Conservation (phyloP, 345 rosid genomes). For the Trapa incisa region DNA sequence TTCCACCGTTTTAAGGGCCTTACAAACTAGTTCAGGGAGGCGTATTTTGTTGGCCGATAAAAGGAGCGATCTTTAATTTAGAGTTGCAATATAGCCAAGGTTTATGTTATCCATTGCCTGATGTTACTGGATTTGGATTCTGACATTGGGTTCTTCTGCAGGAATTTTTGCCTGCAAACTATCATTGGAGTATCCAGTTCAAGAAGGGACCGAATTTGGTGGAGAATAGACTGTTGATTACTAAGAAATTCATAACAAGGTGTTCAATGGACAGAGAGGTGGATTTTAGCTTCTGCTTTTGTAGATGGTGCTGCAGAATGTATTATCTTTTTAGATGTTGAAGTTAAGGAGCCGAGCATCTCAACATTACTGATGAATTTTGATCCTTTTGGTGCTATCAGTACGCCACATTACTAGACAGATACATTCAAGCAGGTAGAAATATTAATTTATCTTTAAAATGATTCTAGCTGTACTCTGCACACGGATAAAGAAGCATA, state of each 20-base stretch:
- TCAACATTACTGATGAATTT: constrained; percentile 64
- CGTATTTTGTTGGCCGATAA: not conserved
- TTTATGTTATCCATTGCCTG: not conserved
- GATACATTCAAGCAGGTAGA: constrained; percentile 89
- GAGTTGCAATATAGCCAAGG: not conserved
- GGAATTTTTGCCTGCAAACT: constrained; percentile 19
- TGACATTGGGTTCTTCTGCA: constrained; percentile 13
- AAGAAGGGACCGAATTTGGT: constrained; percentile 14
- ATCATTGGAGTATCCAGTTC: constrained; percentile 15
- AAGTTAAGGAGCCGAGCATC: constrained; percentile 46
- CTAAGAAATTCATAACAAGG: constrained; percentile 24
- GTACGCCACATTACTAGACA: constrained; percentile 83
- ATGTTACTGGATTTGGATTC: not conserved
- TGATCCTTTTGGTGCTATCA: constrained; percentile 79
- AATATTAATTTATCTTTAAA: too few species aligned
- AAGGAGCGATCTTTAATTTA: not conserved
- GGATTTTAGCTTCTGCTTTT: constrained; percentile 33
- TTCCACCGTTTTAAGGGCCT: too few species aligned
- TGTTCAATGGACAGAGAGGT: constrained; percentile 32
- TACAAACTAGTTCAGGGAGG: not conserved
- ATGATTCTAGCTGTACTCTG: not conserved
- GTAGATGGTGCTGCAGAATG: constrained; percentile 20
- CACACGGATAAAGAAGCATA: not conserved
- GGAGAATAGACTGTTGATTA: constrained; percentile 15
- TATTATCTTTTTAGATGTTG: constrained; percentile 21